Base-by-base conservation (phyloP, 2,329 filamentous ascomycete species). In the Colletotrichum plurivorum region DNA sequence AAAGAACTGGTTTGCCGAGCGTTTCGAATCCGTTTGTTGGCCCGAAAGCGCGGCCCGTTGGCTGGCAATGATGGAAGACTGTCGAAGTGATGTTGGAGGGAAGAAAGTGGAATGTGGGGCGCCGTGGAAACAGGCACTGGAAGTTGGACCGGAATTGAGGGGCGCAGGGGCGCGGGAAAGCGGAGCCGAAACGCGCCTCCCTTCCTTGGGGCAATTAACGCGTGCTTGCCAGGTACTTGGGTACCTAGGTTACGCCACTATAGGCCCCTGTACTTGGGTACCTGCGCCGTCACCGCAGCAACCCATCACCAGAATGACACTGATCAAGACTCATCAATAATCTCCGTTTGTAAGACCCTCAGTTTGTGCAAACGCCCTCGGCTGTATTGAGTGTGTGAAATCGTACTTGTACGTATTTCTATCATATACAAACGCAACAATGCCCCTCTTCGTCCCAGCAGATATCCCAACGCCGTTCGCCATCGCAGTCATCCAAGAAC, bases 401-500 rank as follows among this genome's bases (percentile, higher is more conserved):
- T 71, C 71, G 67, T 70, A 67, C 52, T 63, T 13, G 36, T 67
- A 70, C 63, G 67, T 62, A 73, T 72, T 73, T 51, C 70, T 70
- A 48, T 67, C 67, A 69, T 73, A 66, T 71, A 71, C 67, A 69
- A 69, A 53, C 51, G 69, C 68, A 69, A 69, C 54, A 60, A 65
- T 60, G 54, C 43, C 66, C 61, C 49, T 27, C 20, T 36, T 36
- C 60, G 45, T 22, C 66, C 31, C 54, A 66, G 59, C 60, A 67
- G 53, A 56, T 69, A 52, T 45, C 41, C 54, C 48, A 69, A 69
- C 66, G 66, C 66, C 66, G 16, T 22, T 60, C 56, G 48, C 63
- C 55, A 39, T 60, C 45, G 41, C 61, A 49, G 41, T 55, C 53
- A 55, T 66, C 54, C 54, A 65, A 69, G 54, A 68, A 69, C 66